Evolutionary conservation across 371 early-diverging fungal genomes (phyloP), one percentile per base, ranked within the genome.

Genomic region (Conidiobolus incongruus): DNA sequence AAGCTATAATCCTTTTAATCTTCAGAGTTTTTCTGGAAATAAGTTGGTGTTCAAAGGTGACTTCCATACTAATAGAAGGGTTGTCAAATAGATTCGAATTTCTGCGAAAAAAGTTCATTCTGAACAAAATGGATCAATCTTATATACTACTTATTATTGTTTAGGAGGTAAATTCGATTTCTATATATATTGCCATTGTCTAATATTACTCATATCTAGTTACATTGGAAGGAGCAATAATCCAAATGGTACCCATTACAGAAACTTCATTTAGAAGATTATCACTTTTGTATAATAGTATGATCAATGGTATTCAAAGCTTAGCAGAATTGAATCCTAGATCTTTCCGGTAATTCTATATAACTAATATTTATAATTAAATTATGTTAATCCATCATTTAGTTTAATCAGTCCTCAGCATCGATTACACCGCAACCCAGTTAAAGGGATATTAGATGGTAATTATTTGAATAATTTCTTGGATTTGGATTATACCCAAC

Each of bases 241-340:
- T 58, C 2, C 60, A 73, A 38, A 56, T 86, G n/a, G 58, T 79
- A 0, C 86, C 93, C 13, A 68, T 92, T 19, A 65, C 84, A 0
- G 97, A 96, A 57, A 82, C 77, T 55, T 67, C 75, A 11, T 95
- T 77, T 59, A 90, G 88, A 55, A 75, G 95, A 16, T 48, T 87
- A 11, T 69, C 69, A 28, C 68, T 74, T 2, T 44, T 91, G 15
- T 77, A 74, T 45, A 70, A 80, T 24, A 75, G 77, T 24, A 60
- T 95, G 47, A 77, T 85, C 15, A 81, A 75, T 47, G 66, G 72
- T 17, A 42, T 85, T 0, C 80, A 75, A 42, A 88, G 84, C 46
- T 59, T 72, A 20, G 91, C 87, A 5, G 94, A 90, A 8, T 55
- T 97, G 28, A 94, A 97, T 52, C 93, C 98, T 1, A 66, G 86